Conservation (phyloP, 2,329 filamentous ascomycete genomes). For the Kalmusia sp. region DNA sequence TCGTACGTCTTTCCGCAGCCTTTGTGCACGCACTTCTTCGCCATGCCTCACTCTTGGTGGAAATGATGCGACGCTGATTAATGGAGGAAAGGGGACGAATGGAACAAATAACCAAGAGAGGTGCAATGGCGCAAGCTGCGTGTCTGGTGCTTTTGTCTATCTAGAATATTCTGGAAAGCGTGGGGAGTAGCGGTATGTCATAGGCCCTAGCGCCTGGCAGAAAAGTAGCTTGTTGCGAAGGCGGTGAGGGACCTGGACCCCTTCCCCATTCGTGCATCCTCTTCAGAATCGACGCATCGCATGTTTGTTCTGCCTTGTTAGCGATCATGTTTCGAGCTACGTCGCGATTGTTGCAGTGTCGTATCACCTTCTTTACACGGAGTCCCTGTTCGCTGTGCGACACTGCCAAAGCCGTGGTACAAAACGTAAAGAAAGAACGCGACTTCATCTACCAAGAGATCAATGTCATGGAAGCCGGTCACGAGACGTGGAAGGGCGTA, state of each 20-base stretch:
- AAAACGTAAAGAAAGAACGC: constrained; percentile 69
- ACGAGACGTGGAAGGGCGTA: constrained; percentile 71
- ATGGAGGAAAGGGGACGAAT: constrained; percentile 7
- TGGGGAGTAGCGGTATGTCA: constrained; percentile 31
- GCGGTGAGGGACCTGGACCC: constrained; percentile 23
- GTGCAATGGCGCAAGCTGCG: constrained; percentile 16
- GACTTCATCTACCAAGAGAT: constrained; percentile 75
- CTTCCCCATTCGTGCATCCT: constrained; percentile 1
- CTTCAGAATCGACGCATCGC: constrained; percentile 1
- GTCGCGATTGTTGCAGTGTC: constrained; percentile 47
- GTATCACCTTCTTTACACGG: constrained; percentile 79
- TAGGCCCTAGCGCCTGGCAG: constrained; percentile 31
- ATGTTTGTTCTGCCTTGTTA: neutral
- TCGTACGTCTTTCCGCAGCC: constrained; percentile 90
- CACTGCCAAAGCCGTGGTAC: constrained; percentile 71
- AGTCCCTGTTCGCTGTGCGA: constrained; percentile 74
- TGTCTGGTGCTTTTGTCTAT: constrained; percentile 20
- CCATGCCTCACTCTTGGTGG: constrained; percentile 56
- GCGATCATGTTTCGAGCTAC: constrained; percentile 41
- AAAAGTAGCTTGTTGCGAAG: constrained; percentile 25
- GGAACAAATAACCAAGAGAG: constrained; percentile 9
- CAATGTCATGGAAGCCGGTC: constrained; percentile 70
- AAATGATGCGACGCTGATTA: neutral
- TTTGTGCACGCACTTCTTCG: constrained; percentile 93
- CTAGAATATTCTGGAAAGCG: constrained; percentile 47